Percentiles rank a stretch among this genome's conserved stretches.
phyloP scores from a whole-genome alignment of 2,329 filamentous ascomycete genomes.

The Aquanectria penicillioides region DNA sequence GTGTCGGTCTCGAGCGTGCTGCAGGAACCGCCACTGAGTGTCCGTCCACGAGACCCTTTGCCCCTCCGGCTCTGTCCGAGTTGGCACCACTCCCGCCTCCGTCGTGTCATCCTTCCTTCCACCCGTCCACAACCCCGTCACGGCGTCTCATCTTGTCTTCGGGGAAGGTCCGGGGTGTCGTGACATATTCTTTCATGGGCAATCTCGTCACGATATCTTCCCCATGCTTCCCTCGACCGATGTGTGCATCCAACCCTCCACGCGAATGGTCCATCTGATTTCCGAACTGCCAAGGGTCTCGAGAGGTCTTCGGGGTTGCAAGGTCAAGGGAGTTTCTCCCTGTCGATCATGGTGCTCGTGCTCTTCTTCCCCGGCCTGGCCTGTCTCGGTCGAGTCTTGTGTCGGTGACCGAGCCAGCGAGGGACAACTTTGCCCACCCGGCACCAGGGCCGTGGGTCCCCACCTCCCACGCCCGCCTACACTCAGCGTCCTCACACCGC shows the following conservation, averaged over 20 bases:
- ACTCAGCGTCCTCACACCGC: slow-evolving; percentile 38
- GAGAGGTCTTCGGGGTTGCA: slow-evolving; percentile 13
- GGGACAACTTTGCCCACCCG: slow-evolving; percentile 16
- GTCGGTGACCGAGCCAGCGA: slow-evolving; percentile 23
- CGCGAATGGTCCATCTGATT: slow-evolving; percentile 30
- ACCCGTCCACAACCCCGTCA: slow-evolving; percentile 22
- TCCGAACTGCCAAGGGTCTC: slow-evolving; percentile 25
- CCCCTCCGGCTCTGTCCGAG: slow-evolving; percentile 41
- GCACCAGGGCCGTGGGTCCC: slow-evolving; percentile 33
- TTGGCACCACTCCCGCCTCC: slow-evolving; percentile 39
- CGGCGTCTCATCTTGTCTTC: slow-evolving; percentile 10
- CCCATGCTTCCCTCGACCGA: slow-evolving; percentile 34
- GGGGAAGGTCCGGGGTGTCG: slow-evolving; percentile 19
- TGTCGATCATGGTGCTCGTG: slow-evolving; percentile 16
- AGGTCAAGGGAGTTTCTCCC: slow-evolving; percentile 14
- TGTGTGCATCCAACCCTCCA: slow-evolving; percentile 34
- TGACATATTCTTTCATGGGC: slow-evolving; percentile 19
- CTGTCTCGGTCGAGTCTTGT: slow-evolving; percentile 16
- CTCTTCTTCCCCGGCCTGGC: slow-evolving; percentile 11
- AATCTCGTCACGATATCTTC: slow-evolving; percentile 24
- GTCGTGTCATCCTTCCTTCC: slow-evolving; percentile 32
- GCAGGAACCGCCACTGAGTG: slow-evolving; percentile 41
- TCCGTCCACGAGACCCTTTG: slow-evolving; percentile 39
- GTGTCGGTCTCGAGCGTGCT: slow-evolving; percentile 32
- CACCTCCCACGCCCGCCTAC: slow-evolving; percentile 18